These are phyloP conservation scores for Hanseniaspora lachancei DNA, from an alignment of 805 yeast genomes.

Conservation along the genomic window DNA sequence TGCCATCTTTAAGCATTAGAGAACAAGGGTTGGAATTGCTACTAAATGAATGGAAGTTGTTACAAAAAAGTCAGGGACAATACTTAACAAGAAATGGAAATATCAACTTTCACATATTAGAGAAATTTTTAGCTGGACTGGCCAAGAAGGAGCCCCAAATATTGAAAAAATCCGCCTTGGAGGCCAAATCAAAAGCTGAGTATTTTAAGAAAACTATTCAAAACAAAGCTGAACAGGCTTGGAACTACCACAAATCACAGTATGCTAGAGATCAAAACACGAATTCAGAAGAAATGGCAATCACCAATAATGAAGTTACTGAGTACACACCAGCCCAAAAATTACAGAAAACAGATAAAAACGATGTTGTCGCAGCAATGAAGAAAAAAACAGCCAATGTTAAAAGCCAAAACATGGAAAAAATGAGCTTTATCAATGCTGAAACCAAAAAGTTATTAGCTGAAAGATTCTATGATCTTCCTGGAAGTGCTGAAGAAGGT, in stretches of 20 bases:
- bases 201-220: conserved; percentile 48
- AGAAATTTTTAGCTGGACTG: conserved; percentile 48
- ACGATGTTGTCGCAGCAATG: conserved; percentile 42
- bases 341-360: conserved; percentile 25
- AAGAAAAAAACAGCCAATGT: conserved; percentile 30
- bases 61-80: conserved; percentile 52
- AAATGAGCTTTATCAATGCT: conserved; percentile 12
- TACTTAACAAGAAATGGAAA: conserved; percentile 85
- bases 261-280: conserved; percentile 15
- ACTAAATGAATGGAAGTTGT: conserved; percentile 69
- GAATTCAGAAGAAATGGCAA: conserved; percentile 12
- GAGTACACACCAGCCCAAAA: not conserved
- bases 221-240: not conserved
- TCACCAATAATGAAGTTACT: conserved; percentile 1
- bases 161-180: conserved; percentile 39
- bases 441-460: conserved; percentile 17
- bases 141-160: conserved; percentile 68
- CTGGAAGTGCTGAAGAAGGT: conserved; percentile 18
- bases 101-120: conserved; percentile 64
- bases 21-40: conserved; percentile 82
- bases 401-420: conserved; percentile 13
- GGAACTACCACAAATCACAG: not conserved
- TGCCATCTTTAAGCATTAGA: conserved; percentile 87
- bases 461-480: conserved; percentile 13
- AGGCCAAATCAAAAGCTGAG: conserved; percentile 58